A percentile compares a stretch with the other conserved stretches of the same genome.
These are phyloP conservation scores for Filobasidium floriforme DNA, from an alignment of 768 basidiomycete species.

Conservation along the genomic window DNA sequence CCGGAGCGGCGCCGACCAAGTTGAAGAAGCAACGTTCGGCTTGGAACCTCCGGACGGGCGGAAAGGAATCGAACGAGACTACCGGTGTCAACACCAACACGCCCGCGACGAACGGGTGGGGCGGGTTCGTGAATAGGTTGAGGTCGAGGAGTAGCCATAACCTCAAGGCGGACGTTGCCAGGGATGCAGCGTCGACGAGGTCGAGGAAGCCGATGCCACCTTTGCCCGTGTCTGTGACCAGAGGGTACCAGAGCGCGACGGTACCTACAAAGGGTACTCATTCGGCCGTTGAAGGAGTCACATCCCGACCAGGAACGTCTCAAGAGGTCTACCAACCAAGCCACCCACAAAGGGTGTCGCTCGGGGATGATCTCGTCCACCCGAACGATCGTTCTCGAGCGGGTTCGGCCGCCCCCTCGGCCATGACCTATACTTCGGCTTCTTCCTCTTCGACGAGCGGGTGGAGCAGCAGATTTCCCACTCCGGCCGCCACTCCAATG, in stretches of 20 bases:
- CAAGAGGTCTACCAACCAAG: too few species aligned
- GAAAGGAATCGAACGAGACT: background rate
- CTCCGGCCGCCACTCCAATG: background rate
- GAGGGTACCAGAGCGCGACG: background rate
- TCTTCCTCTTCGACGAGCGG: background rate
- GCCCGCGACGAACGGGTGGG: background rate
- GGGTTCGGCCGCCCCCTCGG: background rate
- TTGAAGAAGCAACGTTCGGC: slow-evolving; percentile 2
- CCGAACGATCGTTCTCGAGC: background rate
- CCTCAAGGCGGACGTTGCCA: background rate
- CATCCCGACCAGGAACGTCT: too few species aligned
- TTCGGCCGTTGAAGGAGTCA: too few species aligned
- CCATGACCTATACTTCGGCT: background rate
- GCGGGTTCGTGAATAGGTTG: background rate
- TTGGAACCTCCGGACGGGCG: background rate
- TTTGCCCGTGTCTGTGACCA: background rate
- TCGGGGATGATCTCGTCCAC: background rate
- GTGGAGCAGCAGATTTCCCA: background rate
- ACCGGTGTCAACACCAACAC: background rate
- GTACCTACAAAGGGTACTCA: too few species aligned
- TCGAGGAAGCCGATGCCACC: background rate
- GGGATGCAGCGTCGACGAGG: background rate
- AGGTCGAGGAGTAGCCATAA: background rate
- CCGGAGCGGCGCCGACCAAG: background rate
- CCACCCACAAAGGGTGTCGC: background rate